Evolutionary conservation across 2,329 filamentous ascomycete genomes (phyloP), one percentile per base, ranked within the genome.

Genomic region (Fusarium palustre): DNA sequence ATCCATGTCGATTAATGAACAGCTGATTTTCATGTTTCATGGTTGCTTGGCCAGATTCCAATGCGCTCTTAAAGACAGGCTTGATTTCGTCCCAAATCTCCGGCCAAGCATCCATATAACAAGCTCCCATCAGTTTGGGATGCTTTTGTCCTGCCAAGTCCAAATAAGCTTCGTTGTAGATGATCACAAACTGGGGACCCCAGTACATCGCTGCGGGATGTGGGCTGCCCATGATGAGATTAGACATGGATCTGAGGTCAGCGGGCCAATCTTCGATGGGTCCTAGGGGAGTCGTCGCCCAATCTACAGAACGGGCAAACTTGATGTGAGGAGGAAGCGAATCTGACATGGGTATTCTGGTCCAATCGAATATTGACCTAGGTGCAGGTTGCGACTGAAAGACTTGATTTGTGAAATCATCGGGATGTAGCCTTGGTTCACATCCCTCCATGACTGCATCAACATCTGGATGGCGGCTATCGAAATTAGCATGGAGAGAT

Each of bases 1-100:
- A 93, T 2, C 89, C 87, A 66, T 88, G 87, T 10, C 92, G 87
- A 47, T 86, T 83, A 33, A 96, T 85, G 73, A 94, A 93, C 2
- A 95, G 82, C 59, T 88, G 88, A 67, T 95, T 91, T 72, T 96
- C 92, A 69, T 94, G 90, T 77, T 94, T 95, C 91, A 94, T 92
- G 0, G 90, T 93, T 1, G 92, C 91, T 79, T 94, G 90, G 1
- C 92, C 93, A 7, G 89, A 91, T 39, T 86, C 79, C 77, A 86
- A 87, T 1, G 92, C 92, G 64, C 83, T 88, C 20, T 85, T 82
- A 68, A 96, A 92, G 1, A 92, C 85, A 3, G 88, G 88, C 67
- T 89, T 85, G 13, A 95, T 84, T 7, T 90, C 87, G 24, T 88
- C 81, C 91, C 91, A 94, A 8, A 95, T 91, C 75, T 95, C 92